Base-by-base conservation (phyloP, 2,329 filamentous ascomycete species). In the Diaporthe sp. region DNA sequence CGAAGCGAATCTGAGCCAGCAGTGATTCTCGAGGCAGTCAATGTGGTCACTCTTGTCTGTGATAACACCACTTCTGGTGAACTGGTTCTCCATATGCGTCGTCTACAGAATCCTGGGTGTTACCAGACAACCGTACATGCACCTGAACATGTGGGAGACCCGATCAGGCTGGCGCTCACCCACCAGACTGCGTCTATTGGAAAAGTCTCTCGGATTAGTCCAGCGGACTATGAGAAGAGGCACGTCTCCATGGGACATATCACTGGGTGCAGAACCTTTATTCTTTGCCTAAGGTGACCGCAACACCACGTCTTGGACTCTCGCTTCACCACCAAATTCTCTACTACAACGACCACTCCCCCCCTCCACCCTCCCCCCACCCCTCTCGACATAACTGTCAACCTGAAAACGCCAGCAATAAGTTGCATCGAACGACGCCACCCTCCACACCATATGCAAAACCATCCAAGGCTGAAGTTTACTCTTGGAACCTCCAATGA, bases 351-450 rank as follows among this genome's bases (percentile, higher is more conserved):
- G 51, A 17, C 13, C 17, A n/a, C 42, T 49, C 61, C n/a, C 42
- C 13, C 13, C 13, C 37, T 17, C 39, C 28, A 25, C 31, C 39
- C 19, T 17, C 19, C 25, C 2, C 25, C 44, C 7, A 3, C 3
- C 44, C 28, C 57, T 6, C 37, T 25, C 34, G 31, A n/a, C 58
- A 25, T 12, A 28, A 13, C 55, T 55, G 31, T 42, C 49, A 55
- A 22, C 65, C 34, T 70, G 34, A 42, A 70, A 70, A 70, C 49
- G 65, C 65, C 65, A 55, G 65, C 17, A 53, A 55, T 55, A 53
- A 68, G 12, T 70, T 70, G 65, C 65, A 70, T 55, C 46, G 65
- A 53, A 71, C 42, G 55, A 75, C 73, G 55, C 73, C 73, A n/a
- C 34, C 65, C 65, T 60, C 65, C 65, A 34, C 68, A 51, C 55